These are phyloP conservation scores for Carex cristatella DNA, from an alignment of 176 grass and related monocot genomes.

Conservation along the genomic window DNA sequence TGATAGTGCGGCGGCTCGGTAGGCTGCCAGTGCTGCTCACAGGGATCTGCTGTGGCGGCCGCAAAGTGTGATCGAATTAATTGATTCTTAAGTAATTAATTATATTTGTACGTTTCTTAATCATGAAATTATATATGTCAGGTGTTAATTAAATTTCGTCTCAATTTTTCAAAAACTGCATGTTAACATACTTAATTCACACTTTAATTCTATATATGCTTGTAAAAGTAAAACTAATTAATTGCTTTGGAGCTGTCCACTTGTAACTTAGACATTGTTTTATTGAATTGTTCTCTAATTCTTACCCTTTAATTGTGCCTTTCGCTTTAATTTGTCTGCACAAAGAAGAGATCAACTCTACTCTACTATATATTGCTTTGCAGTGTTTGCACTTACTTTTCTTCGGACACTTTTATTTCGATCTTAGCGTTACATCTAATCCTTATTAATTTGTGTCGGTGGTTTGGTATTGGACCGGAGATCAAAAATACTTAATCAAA, in stretches of 20 bases:
- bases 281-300: not conserved
- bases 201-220: not conserved
- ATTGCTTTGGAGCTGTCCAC: not conserved
- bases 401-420: not conserved
- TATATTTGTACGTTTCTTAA: not conserved
- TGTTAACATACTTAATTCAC: no score
- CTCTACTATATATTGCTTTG: not conserved
- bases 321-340: not conserved
- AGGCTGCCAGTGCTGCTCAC: conserved; percentile 29
- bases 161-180: no score
- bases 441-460: not conserved
- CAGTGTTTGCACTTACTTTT: not conserved
- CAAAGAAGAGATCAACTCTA: not conserved
- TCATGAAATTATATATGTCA: not conserved
- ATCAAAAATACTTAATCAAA: not conserved
- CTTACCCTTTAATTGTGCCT: not conserved
- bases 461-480: not conserved
- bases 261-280: not conserved
- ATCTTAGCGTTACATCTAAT: conserved; percentile 4
- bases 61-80: not conserved
- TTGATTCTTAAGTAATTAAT: not conserved
- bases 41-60: conserved; percentile 30
- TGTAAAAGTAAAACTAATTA: not conserved
- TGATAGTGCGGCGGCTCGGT: not conserved
- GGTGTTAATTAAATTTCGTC: not conserved